Base-by-base conservation (phyloP, 805 yeast species). In the Kregervanrija pseudodelftensis region DNA sequence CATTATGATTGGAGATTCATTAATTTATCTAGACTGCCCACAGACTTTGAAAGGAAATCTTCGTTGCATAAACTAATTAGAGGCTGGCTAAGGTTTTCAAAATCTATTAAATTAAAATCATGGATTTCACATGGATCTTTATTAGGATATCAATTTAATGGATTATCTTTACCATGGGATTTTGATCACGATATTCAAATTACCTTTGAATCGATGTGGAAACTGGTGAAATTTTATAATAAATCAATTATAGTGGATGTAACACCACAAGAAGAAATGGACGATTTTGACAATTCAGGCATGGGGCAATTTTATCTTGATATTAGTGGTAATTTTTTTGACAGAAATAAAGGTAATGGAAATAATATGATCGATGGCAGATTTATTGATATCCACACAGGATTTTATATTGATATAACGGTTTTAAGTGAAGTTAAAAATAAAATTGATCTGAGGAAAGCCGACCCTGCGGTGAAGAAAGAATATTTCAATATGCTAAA, bases 81-180 rank as follows among this genome's bases (percentile, higher is more conserved):
- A 44, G 68, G 77, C 4, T 80, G 82, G 77, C 65, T 79, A 30
- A 64, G 69, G 36, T 75, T 78, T 52, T 57, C 77, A 14, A 55
- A 64, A 14, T 61, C 66, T 10, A 61, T 68, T 12, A 72, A 70
- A 3, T 53, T 80, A 11, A 52, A 64, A 8, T 70, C 82, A 0
- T 80, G 87, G 87, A 65, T 80, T 15, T 75, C 80, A 7, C 83
- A 79, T 57, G 85, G 85, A 2, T 64, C 82, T 8, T 61, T 80
- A 43, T 67, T 80, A 31, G 80, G 82, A 8, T 79, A 79, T 74
- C 74, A 75, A 50, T 79, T 78, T 72, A 77, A 74, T 55, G 80
- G 79, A 1, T 57, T 72, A 47, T 61, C 66, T 12, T 65, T 79
- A 49, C 80, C 80, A 7, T 79, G 82, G 81, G 85, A 79, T 56